These are phyloP conservation scores for Aureobasidium sp. DNA, from an alignment of 2,329 filamentous ascomycete species.

Conservation along the genomic window DNA sequence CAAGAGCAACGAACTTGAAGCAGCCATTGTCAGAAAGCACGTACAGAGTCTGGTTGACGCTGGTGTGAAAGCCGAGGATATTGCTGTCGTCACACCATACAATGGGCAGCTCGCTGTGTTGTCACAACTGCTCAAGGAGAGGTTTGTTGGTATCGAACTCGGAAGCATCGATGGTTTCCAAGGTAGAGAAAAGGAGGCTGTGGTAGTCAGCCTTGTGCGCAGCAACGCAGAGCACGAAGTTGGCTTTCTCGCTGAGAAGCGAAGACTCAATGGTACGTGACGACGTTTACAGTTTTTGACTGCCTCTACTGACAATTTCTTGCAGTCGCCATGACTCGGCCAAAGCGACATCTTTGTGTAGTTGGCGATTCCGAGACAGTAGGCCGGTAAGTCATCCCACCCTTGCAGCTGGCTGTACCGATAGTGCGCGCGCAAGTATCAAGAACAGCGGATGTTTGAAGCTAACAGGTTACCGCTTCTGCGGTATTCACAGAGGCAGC, in stretches of 20 bases:
- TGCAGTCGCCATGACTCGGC: slow-evolving; percentile 93
- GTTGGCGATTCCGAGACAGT: slow-evolving; percentile 94
- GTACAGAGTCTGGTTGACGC: slow-evolving; percentile 68
- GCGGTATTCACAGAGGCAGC: slow-evolving; percentile 57
- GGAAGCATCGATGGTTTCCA: slow-evolving; percentile 97
- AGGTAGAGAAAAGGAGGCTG: slow-evolving; percentile 84
- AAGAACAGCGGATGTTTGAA: neutral
- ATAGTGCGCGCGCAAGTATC: slow-evolving; percentile 4
- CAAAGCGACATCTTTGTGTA: slow-evolving; percentile 81
- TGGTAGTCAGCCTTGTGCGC: slow-evolving; percentile 87
- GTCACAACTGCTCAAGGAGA: slow-evolving; percentile 67
- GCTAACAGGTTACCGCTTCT: slow-evolving; percentile 8
- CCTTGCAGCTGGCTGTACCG: slow-evolving; percentile 9
- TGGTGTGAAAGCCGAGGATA: slow-evolving; percentile 74
- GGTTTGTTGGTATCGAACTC: slow-evolving; percentile 80
- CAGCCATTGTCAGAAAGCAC: slow-evolving; percentile 69
- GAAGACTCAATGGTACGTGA: slow-evolving; percentile 76
- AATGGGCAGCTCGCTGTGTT: slow-evolving; percentile 85
- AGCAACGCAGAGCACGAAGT: slow-evolving; percentile 84
- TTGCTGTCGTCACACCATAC: slow-evolving; percentile 92
- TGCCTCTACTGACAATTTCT: slow-evolving; percentile 12
- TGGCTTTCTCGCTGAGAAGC: slow-evolving; percentile 86
- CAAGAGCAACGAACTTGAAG: slow-evolving; percentile 90
- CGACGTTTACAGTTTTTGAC: neutral
- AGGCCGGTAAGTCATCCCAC: slow-evolving; percentile 58